Evolutionary conservation across 495 filamentous ascomycete species (phyloP).

Genomic region (Trichoderma gamsii): DNA sequence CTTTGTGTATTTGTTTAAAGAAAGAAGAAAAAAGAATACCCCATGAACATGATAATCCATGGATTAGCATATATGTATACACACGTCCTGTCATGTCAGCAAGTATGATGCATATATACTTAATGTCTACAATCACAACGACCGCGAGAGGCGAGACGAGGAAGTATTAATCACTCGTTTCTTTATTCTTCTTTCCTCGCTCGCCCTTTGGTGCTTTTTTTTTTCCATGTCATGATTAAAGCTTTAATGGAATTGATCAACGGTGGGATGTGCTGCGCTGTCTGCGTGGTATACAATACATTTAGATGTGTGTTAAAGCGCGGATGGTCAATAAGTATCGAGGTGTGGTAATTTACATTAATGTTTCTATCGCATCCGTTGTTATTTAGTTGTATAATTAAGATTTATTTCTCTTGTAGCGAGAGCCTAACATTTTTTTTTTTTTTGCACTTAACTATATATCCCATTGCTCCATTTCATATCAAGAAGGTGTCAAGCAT

Average conservation of each 20-base stretch:
- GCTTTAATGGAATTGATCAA: background rate
- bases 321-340: no score
- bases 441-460: no score
- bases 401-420: no score
- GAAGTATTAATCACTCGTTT: background rate
- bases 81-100: background rate
- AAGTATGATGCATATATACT: slow-evolving; percentile 12
- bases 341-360: no score
- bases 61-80: slow-evolving; percentile 6
- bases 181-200: background rate
- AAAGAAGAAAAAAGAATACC: background rate
- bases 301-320: no score
- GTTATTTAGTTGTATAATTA: no score
- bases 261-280: background rate
- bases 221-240: background rate
- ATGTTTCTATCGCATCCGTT: no score
- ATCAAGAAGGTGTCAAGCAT: no score
- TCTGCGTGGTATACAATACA: background rate
- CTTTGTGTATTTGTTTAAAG: background rate
- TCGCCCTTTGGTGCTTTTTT: no score
- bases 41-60: slow-evolving; percentile 5
- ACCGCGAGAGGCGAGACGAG: background rate
- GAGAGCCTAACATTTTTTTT: no score
- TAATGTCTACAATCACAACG: background rate
- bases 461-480: no score